Base-by-base conservation (phyloP, 2,329 filamentous ascomycete species). In the Fusarium bactridioides region DNA sequence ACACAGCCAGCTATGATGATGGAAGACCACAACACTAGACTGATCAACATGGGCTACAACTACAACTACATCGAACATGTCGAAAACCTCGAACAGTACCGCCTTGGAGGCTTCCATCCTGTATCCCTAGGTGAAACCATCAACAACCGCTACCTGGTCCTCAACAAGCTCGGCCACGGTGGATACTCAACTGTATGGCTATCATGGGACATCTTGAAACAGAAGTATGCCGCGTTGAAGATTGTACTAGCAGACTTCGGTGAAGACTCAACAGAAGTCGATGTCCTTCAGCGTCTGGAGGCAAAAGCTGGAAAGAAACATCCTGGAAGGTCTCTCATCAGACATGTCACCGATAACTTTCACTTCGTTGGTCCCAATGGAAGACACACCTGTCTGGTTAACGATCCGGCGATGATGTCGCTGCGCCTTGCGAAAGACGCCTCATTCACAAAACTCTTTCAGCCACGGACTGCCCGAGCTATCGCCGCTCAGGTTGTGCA, bases 121-220 rank as follows among this genome's bases (percentile, higher is more conserved):
- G 69, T 75, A 23, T 50, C 63, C 5, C 55, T 75, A 6, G 73
- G 74, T 25, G 73, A 75, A 54, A 74, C 70, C n/a, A 70, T 75
- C 64, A 72, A 76, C 51, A 44, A 67, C 45, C 73, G 69, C n/a
- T 76, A 76, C 41, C 59, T 74, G 31, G 61, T 76, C n/a, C 71
- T 76, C 33, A 69, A 76, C 37, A 76, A 76, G 63, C 73, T 76
- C n/a, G 74, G 74, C 13, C 72, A 76, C 25, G 74, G 74, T 18
- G 67, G 72, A 18, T 76, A 75, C 51, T 76, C 74, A n/a, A 76
- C 74, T n/a, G 74, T 74, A 2, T 76, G 74, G 74, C 74, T 76
- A 15, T 76, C 74, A 7, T 73, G 74, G 65, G 74, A 76, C 40
- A 72, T 74, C 21, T 37, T 70, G 50, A 74, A 70, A 51, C 72